phyloP scores from a whole-genome alignment of 1,139 yeast genomes.

The Keqinozyma sinolaborantium region DNA sequence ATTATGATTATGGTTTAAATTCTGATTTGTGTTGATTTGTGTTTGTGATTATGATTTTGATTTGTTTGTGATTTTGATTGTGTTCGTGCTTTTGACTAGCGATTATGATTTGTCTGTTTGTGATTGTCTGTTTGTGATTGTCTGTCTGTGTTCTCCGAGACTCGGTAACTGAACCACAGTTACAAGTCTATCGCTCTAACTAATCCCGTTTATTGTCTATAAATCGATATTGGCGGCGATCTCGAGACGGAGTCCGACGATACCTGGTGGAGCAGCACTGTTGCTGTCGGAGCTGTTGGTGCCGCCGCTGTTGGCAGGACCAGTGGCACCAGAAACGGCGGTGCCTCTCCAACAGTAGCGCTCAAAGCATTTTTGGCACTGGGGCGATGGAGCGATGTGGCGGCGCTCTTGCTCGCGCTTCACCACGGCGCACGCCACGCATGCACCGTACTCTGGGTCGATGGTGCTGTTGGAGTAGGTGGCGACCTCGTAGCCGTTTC shows the following conservation, averaged over 20 bases:
- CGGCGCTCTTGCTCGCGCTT: conserved; percentile 41
- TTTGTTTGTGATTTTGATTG: no score
- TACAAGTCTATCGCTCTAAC: no score
- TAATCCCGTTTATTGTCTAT: no score
- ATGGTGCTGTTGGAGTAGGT: conserved; percentile 29
- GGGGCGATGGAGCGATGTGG: conserved; percentile 33
- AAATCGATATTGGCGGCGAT: background rate
- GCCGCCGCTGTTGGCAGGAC: conserved; percentile 1
- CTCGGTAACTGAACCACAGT: no score
- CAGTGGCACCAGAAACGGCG: conserved; percentile 2
- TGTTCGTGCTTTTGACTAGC: no score
- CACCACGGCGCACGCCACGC: conserved; percentile 43
- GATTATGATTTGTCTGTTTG: no score
- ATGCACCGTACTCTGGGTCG: conserved; percentile 35
- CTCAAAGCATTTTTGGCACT: conserved; percentile 35
- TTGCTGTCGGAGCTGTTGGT: background rate
- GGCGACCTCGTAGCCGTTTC: conserved; percentile 35
- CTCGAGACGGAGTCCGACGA: background rate
- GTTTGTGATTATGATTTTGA: no score
- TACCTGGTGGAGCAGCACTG: background rate
- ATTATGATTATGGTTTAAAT: no score
- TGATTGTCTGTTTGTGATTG: no score
- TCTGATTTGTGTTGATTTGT: no score
- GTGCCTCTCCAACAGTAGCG: conserved; percentile 43
- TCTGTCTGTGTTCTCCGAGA: no score